Base-by-base conservation (phyloP, 805 yeast species). In the Diddensiella transvaalensis region DNA sequence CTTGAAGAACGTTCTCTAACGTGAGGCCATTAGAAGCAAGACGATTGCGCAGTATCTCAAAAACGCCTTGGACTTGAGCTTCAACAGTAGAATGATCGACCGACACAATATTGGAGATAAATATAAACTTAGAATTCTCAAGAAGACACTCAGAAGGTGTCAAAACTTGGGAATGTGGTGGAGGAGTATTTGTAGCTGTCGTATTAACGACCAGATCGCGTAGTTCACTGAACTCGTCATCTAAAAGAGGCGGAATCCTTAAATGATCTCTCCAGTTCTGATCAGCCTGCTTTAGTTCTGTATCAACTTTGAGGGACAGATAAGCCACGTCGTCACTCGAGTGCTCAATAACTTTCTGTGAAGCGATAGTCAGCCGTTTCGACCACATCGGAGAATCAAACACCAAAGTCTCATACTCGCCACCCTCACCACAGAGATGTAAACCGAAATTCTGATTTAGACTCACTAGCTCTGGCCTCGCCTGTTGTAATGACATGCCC, bases 401-500 rank as follows among this genome's bases (percentile, higher is more conserved):
- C 2, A 91, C 98, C 56, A 91, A 70, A 0, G 96, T 84, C 64
- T 93, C 99, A 65, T 88, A 93, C 65, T 93, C 99, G 1, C 99
- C 99, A 29, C 99, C 99, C 71, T 93, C 99, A 11, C 99, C 99
- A 69, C 99, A 93, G 0, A 93, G 81, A 64, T 91, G 96, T 11
- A 90, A 86, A 1, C 90, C 95, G 66, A 79, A 90, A 64, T 71
- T 68, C 6, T 62, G 51, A 62, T 89, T 84, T 51, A 90, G 68
- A 10, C 46, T 48, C 3, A 59, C 54, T 61, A 93, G 65, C 0
- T 70, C 75, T 1, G 87, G 85, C 47, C 75, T 77, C 54, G 84
- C 70, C 52, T 85, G 77, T 3, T 73, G 77, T 38, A 93, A 69
- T 1, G 82, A 69, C 62, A 77, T 76, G 1, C 95, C 95, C 52